Base-by-base conservation (phyloP, 2,329 filamentous ascomycete genomes). In the Colletotrichum chrysophilum region DNA sequence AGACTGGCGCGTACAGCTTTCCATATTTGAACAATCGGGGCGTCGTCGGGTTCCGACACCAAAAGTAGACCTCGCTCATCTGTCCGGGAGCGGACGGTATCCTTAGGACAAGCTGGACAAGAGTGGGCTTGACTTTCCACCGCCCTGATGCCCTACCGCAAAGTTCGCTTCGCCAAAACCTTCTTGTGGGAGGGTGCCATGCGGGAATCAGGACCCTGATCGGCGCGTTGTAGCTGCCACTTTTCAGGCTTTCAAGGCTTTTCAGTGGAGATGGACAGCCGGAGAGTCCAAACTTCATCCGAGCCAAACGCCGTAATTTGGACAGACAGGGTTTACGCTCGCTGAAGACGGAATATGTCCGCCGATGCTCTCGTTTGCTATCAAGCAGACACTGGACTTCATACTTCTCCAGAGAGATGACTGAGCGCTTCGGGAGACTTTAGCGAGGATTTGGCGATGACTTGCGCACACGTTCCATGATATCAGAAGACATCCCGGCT, bases 201-300 rank as follows among this genome's bases (percentile, higher is more conserved):
- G 56, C 64, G 30, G 62, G 55, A 75, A 56, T 34, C 26, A 72
- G 32, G 73, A 73, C 73, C 73, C 70, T 65, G 69, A 73, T 73
- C 73, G 67, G 52, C 67, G 67, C 38, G 38, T 18, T 24, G 69
- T 64, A 28, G 62, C 68, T 67, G 28, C 34, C 56, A 34, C 58
- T 21, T 14, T 12, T 14, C 13, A 66, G 66, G 72, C 61, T 43
- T 60, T 66, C 38, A 48, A 9, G 28, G 14, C 30, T 13, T 7
- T 62, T 75, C 28, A 48, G 70, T 68, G 32, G 62, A 36, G 30
- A 24, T 21, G 38, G 56, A 38, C 13, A 32, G 21, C 38, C 10
- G 7, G 34, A 68, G 38, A 73, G 73, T 68, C 43, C 73, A 68
- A 73, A 75, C 69, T 73, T 75, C 73, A 56, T 73, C 73, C 56